Evolutionary conservation across 176 grass and related monocot genomes (phyloP).

Genomic region (Panicum miliaceum): DNA sequence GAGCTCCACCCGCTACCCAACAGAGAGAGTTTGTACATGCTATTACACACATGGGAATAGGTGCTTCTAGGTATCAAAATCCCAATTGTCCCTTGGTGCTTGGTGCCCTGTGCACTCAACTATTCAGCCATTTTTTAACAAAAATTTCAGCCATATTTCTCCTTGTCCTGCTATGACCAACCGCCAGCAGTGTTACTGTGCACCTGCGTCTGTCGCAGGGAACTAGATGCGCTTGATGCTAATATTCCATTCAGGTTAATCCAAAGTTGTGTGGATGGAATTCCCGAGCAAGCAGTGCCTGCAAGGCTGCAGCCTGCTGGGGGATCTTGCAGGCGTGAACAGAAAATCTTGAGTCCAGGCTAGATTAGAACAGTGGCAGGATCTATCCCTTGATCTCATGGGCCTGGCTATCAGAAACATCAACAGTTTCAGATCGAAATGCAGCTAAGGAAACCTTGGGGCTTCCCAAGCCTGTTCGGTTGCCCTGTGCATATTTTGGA

Average conservation of each 20-base stretch:
- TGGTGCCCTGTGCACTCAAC: background rate
- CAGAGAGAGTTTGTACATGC: slow-evolving; percentile 11
- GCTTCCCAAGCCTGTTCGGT: background rate
- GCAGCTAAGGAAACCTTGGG: slow-evolving; percentile 10
- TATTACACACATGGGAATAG: slow-evolving; percentile 21
- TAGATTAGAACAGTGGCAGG: background rate
- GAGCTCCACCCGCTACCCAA: slow-evolving; percentile 26
- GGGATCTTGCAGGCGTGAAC: slow-evolving; percentile 28
- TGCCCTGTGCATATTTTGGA: slow-evolving; percentile 5
- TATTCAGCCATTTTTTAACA: background rate
- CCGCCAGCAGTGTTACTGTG: background rate
- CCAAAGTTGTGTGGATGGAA: background rate
- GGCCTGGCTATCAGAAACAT: slow-evolving; percentile 12
- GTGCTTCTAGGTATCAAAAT: slow-evolving; percentile 22
- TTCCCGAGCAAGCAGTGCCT: slow-evolving; percentile 20
- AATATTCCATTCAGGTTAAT: background rate
- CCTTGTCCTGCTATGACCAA: slow-evolving; percentile 9
- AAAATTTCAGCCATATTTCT: background rate
- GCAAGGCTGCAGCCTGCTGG: slow-evolving; percentile 5
- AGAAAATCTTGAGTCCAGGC: background rate
- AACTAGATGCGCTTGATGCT: background rate
- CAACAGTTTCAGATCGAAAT: slow-evolving; percentile 13
- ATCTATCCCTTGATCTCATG: slow-evolving; percentile 24
- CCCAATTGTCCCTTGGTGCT: slow-evolving; percentile 21
- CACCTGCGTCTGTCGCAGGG: background rate